Conservation (phyloP, 1,284 basidiomycete genomes). For the Rhodotorula sp. region DNA sequence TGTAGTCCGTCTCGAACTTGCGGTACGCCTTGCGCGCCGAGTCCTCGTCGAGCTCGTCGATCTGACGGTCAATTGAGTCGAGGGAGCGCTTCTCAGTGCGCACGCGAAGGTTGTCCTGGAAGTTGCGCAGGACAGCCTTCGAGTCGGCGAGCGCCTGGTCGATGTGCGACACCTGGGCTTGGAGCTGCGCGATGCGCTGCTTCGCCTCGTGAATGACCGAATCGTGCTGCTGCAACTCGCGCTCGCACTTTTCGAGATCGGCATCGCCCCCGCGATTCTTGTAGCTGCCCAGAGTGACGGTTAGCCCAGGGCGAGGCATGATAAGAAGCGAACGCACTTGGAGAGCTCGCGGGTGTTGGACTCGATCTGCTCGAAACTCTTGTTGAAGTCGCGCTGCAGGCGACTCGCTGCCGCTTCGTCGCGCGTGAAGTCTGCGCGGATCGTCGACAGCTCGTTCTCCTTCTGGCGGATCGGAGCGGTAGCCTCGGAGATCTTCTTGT, state of each 20-base stretch:
- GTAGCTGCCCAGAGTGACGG: conserved; percentile 60
- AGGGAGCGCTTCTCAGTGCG: conserved; percentile 71
- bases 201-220: conserved; percentile 46
- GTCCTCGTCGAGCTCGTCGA: conserved; percentile 75
- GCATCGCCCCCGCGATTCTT: conserved; percentile 67
- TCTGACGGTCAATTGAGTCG: conserved; percentile 66
- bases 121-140: conserved; percentile 58
- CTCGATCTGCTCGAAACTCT: conserved; percentile 65
- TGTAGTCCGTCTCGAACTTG: conserved; percentile 81
- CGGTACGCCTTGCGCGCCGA: conserved; percentile 74
- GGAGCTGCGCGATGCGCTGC: conserved; percentile 56
- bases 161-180: conserved; percentile 56
- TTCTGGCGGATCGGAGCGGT: conserved; percentile 68
- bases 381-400: conserved; percentile 65
- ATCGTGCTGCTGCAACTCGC: conserved; percentile 57
- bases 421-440: conserved; percentile 60
- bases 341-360: conserved; percentile 55
- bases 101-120: conserved; percentile 83
- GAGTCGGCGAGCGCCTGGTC: conserved; percentile 51
- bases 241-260: conserved; percentile 64
- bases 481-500: conserved; percentile 64
- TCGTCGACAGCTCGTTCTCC: conserved; percentile 62
- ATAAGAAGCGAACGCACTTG: conserved; percentile 48
- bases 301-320: not conserved
- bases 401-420: conserved; percentile 61